These are phyloP conservation scores for Fragilariopsis cylindrus DNA, from an alignment of 108 stramenopile genomes.

Conservation along the genomic window DNA sequence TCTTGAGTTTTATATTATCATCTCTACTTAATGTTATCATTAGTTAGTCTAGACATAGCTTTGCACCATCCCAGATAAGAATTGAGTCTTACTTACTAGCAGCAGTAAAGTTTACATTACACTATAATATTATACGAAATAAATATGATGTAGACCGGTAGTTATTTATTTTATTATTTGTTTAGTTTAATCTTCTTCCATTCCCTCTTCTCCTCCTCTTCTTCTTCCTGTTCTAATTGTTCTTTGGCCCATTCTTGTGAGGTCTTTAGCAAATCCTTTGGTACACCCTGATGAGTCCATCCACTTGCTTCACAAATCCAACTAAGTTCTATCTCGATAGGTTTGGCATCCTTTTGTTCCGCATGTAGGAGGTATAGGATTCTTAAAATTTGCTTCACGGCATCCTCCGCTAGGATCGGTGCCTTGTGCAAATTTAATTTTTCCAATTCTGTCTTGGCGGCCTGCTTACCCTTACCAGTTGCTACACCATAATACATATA, in stretches of 20 bases:
- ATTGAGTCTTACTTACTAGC: too few relatives aligned
- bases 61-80: too few relatives aligned
- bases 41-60: too few relatives aligned
- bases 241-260: slow-evolving; percentile 87
- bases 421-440: slow-evolving; percentile 86
- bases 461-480: slow-evolving; percentile 96
- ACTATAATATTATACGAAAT: too few relatives aligned
- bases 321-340: slow-evolving; percentile 95
- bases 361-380: slow-evolving; percentile 93
- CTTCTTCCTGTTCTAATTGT: slow-evolving; percentile 88
- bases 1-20: too few relatives aligned
- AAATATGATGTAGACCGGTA: too few relatives aligned
- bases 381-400: slow-evolving; percentile 93
- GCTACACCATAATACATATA: slow-evolving; percentile 94
- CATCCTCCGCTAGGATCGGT: slow-evolving; percentile 60
- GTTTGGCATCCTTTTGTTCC: slow-evolving; percentile 89
- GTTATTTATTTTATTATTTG: background rate
- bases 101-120: too few relatives aligned
- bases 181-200: slow-evolving; percentile 51
- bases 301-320: slow-evolving; percentile 91
- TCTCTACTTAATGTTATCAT: too few relatives aligned
- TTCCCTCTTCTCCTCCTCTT: slow-evolving; percentile 82
- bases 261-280: slow-evolving; percentile 74
- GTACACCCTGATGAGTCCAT: slow-evolving; percentile 89
- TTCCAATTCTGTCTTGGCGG: slow-evolving; percentile 99